phyloP scores from a whole-genome alignment of 371 early-diverging fungal genomes.

The Mortierella sp. region DNA sequence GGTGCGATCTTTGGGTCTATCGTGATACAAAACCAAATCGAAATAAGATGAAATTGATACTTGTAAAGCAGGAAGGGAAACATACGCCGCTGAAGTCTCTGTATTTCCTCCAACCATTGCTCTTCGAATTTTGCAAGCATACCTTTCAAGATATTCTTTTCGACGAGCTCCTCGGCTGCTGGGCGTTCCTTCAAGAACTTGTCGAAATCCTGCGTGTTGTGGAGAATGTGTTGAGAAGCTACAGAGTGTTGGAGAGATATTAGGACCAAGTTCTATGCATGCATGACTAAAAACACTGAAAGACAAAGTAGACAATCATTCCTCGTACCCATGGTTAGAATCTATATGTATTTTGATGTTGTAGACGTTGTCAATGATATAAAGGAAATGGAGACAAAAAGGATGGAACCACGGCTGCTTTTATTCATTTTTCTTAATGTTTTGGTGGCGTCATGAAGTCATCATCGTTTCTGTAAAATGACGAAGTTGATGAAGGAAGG shows the following conservation, averaged over 20 bases:
- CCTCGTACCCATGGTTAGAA: constrained; percentile 4
- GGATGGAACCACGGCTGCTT: background rate
- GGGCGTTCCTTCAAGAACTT: constrained; percentile 72
- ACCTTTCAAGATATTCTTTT: constrained; percentile 80
- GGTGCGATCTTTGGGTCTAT: constrained; percentile 70
- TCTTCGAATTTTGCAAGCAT: background rate
- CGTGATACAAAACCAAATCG: too few relatives aligned
- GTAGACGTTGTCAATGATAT: background rate
- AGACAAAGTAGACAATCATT: background rate
- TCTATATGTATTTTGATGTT: background rate
- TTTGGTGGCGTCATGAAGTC: constrained; percentile 14
- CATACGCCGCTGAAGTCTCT: too few relatives aligned
- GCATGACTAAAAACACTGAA: background rate
- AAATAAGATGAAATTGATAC: too few relatives aligned
- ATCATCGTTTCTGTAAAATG: background rate
- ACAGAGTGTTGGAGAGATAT: background rate
- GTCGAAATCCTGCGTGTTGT: constrained; percentile 57
- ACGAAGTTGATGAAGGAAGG: background rate
- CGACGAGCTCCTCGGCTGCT: constrained; percentile 77
- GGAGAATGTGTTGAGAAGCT: constrained; percentile 25
- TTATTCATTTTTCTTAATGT: background rate
- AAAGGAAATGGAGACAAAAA: background rate
- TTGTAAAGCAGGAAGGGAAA: too few relatives aligned
- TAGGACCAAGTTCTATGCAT: background rate
- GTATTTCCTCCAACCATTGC: background rate